phyloP scores from a whole-genome alignment of 2,329 filamentous ascomycete species.

The Alternaria hordeiaustralica region DNA sequence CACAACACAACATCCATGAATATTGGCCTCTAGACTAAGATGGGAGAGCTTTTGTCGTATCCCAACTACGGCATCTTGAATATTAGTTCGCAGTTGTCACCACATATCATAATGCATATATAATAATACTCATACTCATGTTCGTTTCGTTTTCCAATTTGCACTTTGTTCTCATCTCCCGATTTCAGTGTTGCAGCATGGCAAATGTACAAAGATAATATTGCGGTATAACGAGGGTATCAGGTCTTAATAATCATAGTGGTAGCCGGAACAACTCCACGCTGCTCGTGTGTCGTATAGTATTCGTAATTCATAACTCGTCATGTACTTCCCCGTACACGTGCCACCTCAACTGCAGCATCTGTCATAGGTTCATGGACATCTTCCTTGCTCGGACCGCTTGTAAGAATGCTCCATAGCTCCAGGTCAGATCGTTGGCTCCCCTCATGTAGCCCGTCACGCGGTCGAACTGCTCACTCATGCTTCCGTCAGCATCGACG shows the following conservation, averaged over 20 bases:
- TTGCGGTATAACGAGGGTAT: constrained; percentile 8
- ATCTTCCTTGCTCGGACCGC: constrained; percentile 46
- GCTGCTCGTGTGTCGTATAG: not conserved
- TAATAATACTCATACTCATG: not conserved
- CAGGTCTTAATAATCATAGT: not conserved
- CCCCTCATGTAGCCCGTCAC: constrained; percentile 50
- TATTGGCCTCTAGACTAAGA: constrained; percentile 25
- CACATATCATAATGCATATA: not conserved
- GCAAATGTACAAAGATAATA: not conserved
- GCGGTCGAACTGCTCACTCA: constrained; percentile 55
- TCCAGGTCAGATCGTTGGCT: constrained; percentile 54
- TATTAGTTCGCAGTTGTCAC: not conserved
- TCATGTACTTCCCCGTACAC: not conserved
- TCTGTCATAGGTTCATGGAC: constrained; percentile 9
- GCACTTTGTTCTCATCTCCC: not conserved
- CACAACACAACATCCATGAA: constrained; percentile 17
- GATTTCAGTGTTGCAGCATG: not conserved
- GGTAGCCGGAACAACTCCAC: not conserved
- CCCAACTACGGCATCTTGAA: accelerated
- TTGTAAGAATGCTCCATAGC: constrained; percentile 52
- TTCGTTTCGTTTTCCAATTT: not conserved
- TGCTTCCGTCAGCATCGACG: constrained; percentile 45
- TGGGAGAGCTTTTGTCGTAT: too few relatives aligned
- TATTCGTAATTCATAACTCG: constrained; percentile 17
- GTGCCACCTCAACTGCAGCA: not conserved